Evolutionary conservation across 1,284 basidiomycete genomes (phyloP), one percentile per base, ranked within the genome.

Genomic region (Amylostereum chailletii): DNA sequence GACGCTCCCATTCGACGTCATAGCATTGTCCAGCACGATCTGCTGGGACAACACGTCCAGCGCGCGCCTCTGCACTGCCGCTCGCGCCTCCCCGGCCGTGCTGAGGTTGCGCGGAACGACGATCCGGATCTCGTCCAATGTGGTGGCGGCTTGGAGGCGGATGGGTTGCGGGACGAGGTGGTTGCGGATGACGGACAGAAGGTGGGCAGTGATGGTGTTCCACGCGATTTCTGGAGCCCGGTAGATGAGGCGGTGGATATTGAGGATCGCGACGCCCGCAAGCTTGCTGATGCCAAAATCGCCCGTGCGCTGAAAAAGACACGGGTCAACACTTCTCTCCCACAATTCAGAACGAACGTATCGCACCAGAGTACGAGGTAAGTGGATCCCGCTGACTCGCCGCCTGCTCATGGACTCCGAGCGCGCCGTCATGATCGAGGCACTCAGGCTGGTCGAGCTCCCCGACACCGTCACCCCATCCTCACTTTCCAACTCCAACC

Each of bases 281-380:
- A 98, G 70, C 62, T 90, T 92, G 52, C 79, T 80, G 43, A 98
- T 82, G 4, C 90, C 90, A 69, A 96, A 97, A 60, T 90, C 87
- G 0, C 85, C 86, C 4, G 83, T 75, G 11, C 84, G 76, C 85
- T 89, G 58, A 29, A 46, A 38, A 41, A 26, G 26, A 10, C 33
- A 31, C 9, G 37, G 42, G 46, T 53, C 32, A n/a, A 29, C 43
- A 27, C 33, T 9, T 42, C 27, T 19, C 30, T 36, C 27, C 37
- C 8, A 19, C 7, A 47, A 38, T 11, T 46, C 38, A 40, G 34
- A 32, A 31, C 19, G 19, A 29, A 9, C 8, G 36, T 34, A 46
- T 70, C 83, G 61, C 58, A 90, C 87, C 67, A 87, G 67, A 7
- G 82, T 86, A 37, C 81, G 79, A 0, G 86, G 83, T 27, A 92